A percentile compares a stretch with the other conserved stretches of the same genome.
Evolutionary conservation across 495 filamentous ascomycete species (phyloP).

Genomic region (Lentithecium fluviatile): DNA sequence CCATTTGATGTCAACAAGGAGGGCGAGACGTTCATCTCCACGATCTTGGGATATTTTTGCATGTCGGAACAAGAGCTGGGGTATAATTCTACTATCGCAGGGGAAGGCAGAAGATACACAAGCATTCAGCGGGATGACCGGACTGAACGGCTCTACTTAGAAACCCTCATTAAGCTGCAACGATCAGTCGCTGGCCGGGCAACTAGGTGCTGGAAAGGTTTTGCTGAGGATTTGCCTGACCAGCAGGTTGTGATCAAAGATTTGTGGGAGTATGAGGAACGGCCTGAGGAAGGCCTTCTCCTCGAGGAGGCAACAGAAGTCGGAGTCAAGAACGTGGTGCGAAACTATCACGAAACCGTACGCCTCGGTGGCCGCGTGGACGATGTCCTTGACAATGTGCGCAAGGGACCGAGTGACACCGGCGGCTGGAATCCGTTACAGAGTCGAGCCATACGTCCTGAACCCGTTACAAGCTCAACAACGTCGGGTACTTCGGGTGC

Average conservation of each 20-base stretch:
- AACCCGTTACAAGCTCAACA: slow-evolving; percentile 15
- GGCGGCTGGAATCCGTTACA: slow-evolving; percentile 26
- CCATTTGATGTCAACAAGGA: slow-evolving; percentile 30
- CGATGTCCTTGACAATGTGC: slow-evolving; percentile 39
- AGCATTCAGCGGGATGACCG: slow-evolving; percentile 20
- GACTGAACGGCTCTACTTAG: slow-evolving; percentile 14
- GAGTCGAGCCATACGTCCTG: slow-evolving; percentile 8
- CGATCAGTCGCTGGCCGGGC: slow-evolving; percentile 27
- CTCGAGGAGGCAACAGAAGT: slow-evolving; percentile 39
- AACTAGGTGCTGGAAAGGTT: slow-evolving; percentile 29
- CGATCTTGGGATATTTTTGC: slow-evolving; percentile 24
- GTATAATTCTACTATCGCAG: slow-evolving; percentile 25
- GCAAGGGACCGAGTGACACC: slow-evolving; percentile 35
- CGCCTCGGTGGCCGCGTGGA: slow-evolving; percentile 35
- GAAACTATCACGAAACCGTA: slow-evolving; percentile 44
- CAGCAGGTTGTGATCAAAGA: slow-evolving; percentile 35
- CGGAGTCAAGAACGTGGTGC: slow-evolving; percentile 40
- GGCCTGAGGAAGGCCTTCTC: slow-evolving; percentile 34
- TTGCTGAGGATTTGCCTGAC: neutral
- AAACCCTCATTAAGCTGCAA: slow-evolving; percentile 21
- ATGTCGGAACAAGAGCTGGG: slow-evolving; percentile 28
- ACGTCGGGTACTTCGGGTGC: slow-evolving; percentile 7
- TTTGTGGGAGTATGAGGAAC: slow-evolving; percentile 30
- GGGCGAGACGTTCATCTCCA: slow-evolving; percentile 23
- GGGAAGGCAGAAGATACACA: slow-evolving; percentile 14